Conservation (phyloP, 768 basidiomycete genomes). For the Suillus clintonianus region DNA sequence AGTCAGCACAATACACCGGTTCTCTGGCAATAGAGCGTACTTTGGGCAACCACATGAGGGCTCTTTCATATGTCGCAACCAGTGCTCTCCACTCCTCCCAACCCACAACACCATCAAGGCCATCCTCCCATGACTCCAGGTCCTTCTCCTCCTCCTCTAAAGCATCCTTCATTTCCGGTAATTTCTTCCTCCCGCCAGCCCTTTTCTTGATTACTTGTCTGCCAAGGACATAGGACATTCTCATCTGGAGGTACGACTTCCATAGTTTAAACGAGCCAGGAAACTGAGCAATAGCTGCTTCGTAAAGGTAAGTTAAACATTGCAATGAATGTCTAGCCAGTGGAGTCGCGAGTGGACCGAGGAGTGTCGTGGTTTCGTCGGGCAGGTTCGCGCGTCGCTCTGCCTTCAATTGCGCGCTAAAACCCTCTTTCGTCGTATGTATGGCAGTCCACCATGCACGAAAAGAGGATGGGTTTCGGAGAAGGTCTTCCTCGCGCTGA, state of each 20-base stretch:
- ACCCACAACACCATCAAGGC: constrained; percentile 86
- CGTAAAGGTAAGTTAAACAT: constrained; percentile 89
- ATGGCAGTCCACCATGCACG: constrained; percentile 93
- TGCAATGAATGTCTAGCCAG: constrained; percentile 77
- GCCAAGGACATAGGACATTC: constrained; percentile 87
- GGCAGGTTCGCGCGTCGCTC: constrained; percentile 50
- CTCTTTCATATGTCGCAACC: constrained; percentile 87
- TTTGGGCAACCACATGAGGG: constrained; percentile 91
- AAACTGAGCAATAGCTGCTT: constrained; percentile 85
- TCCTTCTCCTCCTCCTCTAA: constrained; percentile 83
- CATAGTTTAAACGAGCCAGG: constrained; percentile 93
- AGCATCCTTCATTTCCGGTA: constrained; percentile 88
- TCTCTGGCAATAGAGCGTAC: constrained; percentile 43
- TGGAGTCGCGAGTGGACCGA: constrained; percentile 80
- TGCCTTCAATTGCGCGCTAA: constrained; percentile 54
- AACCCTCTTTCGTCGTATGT: constrained; percentile 68
- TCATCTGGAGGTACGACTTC: constrained; percentile 86
- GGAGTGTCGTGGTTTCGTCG: constrained; percentile 54
- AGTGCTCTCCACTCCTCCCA: constrained; percentile 95
- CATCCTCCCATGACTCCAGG: constrained; percentile 82
- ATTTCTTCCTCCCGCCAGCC: constrained; percentile 87
- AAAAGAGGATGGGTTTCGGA: constrained; percentile 89
- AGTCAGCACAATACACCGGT: constrained; percentile 9
- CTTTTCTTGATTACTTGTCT: constrained; percentile 69
- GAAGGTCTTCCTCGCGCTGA: constrained; percentile 89